Evolutionary conservation across 108 stramenopile species (phyloP), one percentile per base, ranked within the genome.

Genomic region (Cyclotella distinguenda): DNA sequence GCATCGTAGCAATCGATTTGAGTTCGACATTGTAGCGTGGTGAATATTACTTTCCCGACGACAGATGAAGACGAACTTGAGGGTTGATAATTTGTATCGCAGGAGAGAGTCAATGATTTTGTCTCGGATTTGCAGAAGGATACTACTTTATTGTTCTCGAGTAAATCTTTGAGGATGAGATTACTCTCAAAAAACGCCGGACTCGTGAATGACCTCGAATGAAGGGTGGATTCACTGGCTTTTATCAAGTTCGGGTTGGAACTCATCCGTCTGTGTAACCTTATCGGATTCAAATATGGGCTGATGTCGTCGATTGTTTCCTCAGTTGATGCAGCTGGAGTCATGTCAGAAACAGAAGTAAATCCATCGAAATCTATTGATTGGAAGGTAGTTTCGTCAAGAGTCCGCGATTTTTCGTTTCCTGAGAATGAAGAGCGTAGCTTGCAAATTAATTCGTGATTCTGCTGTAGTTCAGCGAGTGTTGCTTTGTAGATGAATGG

Each of bases 1-100:
- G 55, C 55, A 39, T 56, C 55, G 38, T 56, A 56, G 19, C 34
- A 56, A 36, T 56, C 26, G 12, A 56, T 3, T 28, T 56, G 12
- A 39, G 2, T 3, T 36, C 11, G 9, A 27, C 11, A 28, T 12
- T 53, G 30, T 9, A 30, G 51, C 12, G 15, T 30, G 11, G 11
- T 21, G 15, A 1, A 9, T 4, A 32, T 25, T 18, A 3, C 51
- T 32, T 53, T 53, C 15, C 51, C 51, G 1, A 53, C 15, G 30
- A 53, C 13, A 12, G 27, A 53, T 2, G 31, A 6, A 15, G 13
- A 53, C 1, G 31, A n/a, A n/a, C n/a, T 53, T 10, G 27, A 31
- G 32, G 21, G 2, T 4, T 4, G 31, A 32, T 31, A 15, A 12
- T 53, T 53, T 1, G 15, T 53, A 18, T 31, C 1, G 9, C 32